Percentiles rank a stretch among this genome's conserved stretches.
These are phyloP conservation scores for Nematodospora anomalae DNA, from an alignment of 1,139 yeast genomes.

Conservation along the genomic window DNA sequence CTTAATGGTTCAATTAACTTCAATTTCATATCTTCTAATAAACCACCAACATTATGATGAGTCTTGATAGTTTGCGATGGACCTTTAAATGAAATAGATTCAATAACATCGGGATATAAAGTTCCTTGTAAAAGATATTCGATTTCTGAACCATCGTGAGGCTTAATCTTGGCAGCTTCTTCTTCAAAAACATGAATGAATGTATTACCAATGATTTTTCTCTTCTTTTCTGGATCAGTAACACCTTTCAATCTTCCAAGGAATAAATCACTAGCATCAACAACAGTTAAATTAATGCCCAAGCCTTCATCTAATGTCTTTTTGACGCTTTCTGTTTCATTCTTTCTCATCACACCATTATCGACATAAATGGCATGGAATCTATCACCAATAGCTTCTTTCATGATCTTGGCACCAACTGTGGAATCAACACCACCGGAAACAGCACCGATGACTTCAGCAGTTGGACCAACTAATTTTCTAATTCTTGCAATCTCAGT, in stretches of 20 bases:
- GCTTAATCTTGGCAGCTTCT: slow-evolving; percentile 90
- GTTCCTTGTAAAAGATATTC: slow-evolving; percentile 97
- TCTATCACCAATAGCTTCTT: slow-evolving; percentile 97
- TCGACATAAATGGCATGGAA: slow-evolving; percentile 98
- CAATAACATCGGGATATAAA: slow-evolving; percentile 96
- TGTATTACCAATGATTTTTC: slow-evolving; percentile 98
- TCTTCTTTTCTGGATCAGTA: slow-evolving; percentile 98
- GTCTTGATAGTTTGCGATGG: slow-evolving; percentile 99
- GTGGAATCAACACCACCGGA: slow-evolving; percentile 99
- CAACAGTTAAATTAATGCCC: slow-evolving; percentile 91
- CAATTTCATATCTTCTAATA: slow-evolving; percentile 95
- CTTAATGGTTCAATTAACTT: slow-evolving; percentile 97
- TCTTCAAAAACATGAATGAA: slow-evolving; percentile 96
- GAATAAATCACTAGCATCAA: slow-evolving; percentile 92
- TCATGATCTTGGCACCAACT: slow-evolving; percentile 97
- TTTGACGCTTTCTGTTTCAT: slow-evolving; percentile 88
- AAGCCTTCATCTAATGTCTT: slow-evolving; percentile 87
- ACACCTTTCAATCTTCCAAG: slow-evolving; percentile 85
- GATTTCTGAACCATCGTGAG: slow-evolving; percentile 85
- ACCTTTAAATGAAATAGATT: slow-evolving; percentile 97
- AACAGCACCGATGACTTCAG: slow-evolving; percentile 99
- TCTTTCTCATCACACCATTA: slow-evolving; percentile 94
- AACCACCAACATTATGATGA: slow-evolving; percentile 98
- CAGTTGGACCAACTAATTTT: slow-evolving; percentile 91
- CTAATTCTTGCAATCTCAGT: slow-evolving; percentile 93